Conservation (phyloP, 2,329 filamentous ascomycete species). For the Scleromitrula shiraiana region DNA sequence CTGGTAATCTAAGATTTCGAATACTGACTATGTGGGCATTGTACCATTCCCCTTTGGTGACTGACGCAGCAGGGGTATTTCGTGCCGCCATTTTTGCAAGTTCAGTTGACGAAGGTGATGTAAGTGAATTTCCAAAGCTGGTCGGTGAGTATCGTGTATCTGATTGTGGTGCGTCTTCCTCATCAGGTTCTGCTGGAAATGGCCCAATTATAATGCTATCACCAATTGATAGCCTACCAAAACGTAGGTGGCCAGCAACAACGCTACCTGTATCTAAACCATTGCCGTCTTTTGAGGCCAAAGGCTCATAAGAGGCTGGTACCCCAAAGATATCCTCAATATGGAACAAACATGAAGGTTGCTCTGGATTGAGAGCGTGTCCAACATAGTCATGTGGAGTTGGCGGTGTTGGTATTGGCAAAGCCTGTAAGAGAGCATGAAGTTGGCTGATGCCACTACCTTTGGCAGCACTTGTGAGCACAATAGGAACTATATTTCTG, state of each 20-base stretch:
- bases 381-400: slow-evolving; percentile 48
- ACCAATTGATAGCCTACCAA: slow-evolving; percentile 68
- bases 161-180: slow-evolving; percentile 27
- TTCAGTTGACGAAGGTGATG: slow-evolving; percentile 46
- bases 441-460: slow-evolving; percentile 74
- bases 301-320: slow-evolving; percentile 51
- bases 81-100: slow-evolving; percentile 44
- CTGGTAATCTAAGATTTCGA: slow-evolving; percentile 77
- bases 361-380: slow-evolving; percentile 46
- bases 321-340: slow-evolving; percentile 85
- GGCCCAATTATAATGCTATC: slow-evolving; percentile 75
- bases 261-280: slow-evolving; percentile 55
- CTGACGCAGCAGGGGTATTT: slow-evolving; percentile 44
- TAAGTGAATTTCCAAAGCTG: slow-evolving; percentile 41
- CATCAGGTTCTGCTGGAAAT: slow-evolving; percentile 53
- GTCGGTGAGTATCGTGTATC: slow-evolving; percentile 35
- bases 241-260: slow-evolving; percentile 76
- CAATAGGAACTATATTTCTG: slow-evolving; percentile 62
- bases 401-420: slow-evolving; percentile 59
- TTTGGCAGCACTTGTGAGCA: slow-evolving; percentile 80
- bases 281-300: slow-evolving; percentile 33
- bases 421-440: slow-evolving; percentile 69
- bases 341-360: slow-evolving; percentile 66
- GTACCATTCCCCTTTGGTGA: slow-evolving; percentile 65
- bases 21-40: slow-evolving; percentile 75